phyloP scores from a whole-genome alignment of 495 filamentous ascomycete genomes.

The Staphylotrichum tortipilum region DNA sequence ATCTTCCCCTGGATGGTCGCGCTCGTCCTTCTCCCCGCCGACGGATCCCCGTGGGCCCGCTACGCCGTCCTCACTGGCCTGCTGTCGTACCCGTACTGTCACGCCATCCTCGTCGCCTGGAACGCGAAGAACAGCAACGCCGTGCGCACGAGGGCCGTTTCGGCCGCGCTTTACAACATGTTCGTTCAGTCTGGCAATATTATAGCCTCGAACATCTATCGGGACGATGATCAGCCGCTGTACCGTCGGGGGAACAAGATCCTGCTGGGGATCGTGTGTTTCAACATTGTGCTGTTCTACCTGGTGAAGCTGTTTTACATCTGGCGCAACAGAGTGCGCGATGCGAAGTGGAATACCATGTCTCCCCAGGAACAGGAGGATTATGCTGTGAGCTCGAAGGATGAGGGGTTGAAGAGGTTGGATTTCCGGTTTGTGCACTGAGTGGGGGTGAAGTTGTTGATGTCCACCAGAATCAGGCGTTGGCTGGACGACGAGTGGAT shows the following conservation, averaged over 20 bases:
- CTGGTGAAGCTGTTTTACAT: conserved; percentile 39
- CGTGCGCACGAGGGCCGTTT: conserved; percentile 59
- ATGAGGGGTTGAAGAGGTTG: too few relatives aligned
- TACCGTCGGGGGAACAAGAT: conserved; percentile 58
- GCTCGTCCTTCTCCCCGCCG: conserved; percentile 29
- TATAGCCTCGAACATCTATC: conserved; percentile 18
- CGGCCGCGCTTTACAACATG: conserved; percentile 51
- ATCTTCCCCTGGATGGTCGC: conserved; percentile 46
- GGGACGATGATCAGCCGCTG: conserved; percentile 54
- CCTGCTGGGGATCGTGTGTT: conserved; percentile 45
- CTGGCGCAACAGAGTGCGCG: conserved; percentile 23
- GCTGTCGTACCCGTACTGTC: conserved; percentile 32
- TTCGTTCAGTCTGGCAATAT: conserved; percentile 11
- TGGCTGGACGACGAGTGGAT: too few relatives aligned
- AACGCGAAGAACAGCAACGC: conserved; percentile 57
- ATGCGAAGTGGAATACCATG: neutral
- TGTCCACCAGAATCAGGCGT: too few relatives aligned
- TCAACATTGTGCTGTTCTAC: conserved; percentile 26
- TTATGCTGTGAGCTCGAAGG: too few relatives aligned
- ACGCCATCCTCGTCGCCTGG: conserved; percentile 58
- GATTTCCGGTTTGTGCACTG: too few relatives aligned
- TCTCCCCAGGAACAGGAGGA: neutral
- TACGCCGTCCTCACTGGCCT: conserved; percentile 48
- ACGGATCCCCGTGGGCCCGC: conserved; percentile 36
- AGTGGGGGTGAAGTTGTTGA: too few relatives aligned